phyloP scores from a whole-genome alignment of 495 filamentous ascomycete species.

The Wilcoxina mikolae region DNA sequence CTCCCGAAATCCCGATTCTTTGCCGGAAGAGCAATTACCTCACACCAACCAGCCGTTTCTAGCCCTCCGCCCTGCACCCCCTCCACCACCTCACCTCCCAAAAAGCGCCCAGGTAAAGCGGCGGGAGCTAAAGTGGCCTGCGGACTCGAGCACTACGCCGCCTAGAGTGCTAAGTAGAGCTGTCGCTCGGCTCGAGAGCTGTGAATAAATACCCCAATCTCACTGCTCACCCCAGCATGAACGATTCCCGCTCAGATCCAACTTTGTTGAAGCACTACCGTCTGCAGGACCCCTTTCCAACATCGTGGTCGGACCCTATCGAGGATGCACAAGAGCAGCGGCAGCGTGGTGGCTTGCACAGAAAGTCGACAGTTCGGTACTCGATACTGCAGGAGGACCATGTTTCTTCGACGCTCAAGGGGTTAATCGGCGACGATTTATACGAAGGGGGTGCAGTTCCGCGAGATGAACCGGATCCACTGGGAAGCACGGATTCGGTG shows the following conservation, averaged over 20 bases:
- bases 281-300: conserved; percentile 60
- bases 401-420: conserved; percentile 20
- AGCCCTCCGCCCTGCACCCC: too few species aligned
- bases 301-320: conserved; percentile 57
- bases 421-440: conserved; percentile 14
- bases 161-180: too few species aligned
- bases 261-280: conserved; percentile 81
- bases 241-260: conserved; percentile 36
- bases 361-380: conserved; percentile 27
- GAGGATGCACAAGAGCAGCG: conserved; percentile 25
- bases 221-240: conserved; percentile 9
- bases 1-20: background rate
- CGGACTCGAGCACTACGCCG: too few species aligned
- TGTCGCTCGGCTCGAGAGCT: too few species aligned
- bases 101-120: too few species aligned
- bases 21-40: conserved; percentile 5
- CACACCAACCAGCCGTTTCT: background rate
- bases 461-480: conserved; percentile 78
- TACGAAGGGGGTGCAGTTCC: conserved; percentile 38
- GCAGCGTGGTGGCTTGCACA: conserved; percentile 11
- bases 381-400: conserved; percentile 27
- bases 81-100: too few species aligned
- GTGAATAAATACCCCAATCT: background rate
- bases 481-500: conserved; percentile 72
- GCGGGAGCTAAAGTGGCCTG: too few species aligned